Evolutionary conservation across 2,329 filamentous ascomycete genomes (phyloP), one percentile per base, ranked within the genome.

Genomic region (Dactylonectria macrodidyma): DNA sequence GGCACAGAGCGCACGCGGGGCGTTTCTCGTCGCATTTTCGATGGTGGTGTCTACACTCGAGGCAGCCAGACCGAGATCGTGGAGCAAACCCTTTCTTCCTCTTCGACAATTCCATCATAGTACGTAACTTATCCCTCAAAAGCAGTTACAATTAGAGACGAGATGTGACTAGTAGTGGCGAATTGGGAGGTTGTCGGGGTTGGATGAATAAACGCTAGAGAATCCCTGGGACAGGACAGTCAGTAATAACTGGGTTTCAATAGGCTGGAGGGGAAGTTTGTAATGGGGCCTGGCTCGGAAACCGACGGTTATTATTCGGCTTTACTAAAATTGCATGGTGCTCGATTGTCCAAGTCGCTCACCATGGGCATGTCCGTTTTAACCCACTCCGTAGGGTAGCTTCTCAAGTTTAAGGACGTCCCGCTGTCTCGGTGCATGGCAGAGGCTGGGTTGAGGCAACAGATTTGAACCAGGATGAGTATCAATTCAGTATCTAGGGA

Each of bases 21-120:
- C 33, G 62, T n/a, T 3, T 4, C 22, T 65, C 55, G 30, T 65
- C 62, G 38, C 62, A 65, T 16, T 65, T 65, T 10, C 48, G 55
- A 48, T 65, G 62, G n/a, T 59, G 62, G 10, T 59, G 48, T n/a
- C 62, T 26, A 10, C 62, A 65, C 19, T 36, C 19, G 6, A 52
- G 56, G n/a, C 62, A 65, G 6, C 62, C 62, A 3, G 36, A 59
- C 5, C 62, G 62, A 38, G 62, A 54, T 8, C 62, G 36, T 10
- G 62, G 62, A 11, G 55, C 26, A 16, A n/a, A 38, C n/a, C 24
- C 41, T 34, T 52, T 63, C 22, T 50, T 58, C n/a, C 61, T 26
- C 24, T 5, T 16, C 2, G 24, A 12, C 14, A 30, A 9, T 16
- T 50, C 47, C 47, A 50, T 50, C 22, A 12, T 16, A 8, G 19